Evolutionary conservation across 495 filamentous ascomycete genomes (phyloP).

Genomic region (Cudoniella acicularis): DNA sequence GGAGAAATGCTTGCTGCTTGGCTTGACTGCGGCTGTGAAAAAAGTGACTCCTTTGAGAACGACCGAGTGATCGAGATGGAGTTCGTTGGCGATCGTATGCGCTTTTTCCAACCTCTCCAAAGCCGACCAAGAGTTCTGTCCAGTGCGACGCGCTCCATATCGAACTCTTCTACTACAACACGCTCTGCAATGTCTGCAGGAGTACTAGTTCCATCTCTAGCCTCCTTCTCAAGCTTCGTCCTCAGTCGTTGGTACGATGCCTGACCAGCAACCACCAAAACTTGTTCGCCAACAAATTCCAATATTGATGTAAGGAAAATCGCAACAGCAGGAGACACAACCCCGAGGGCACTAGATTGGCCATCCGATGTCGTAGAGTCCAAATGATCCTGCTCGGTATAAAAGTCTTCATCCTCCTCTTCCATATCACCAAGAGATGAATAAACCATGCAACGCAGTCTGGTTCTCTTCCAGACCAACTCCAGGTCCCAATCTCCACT

Average conservation of each 20-base stretch:
- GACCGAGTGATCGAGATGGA: conserved; percentile 23
- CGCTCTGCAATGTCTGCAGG: conserved; percentile 49
- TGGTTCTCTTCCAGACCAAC: conserved; percentile 83
- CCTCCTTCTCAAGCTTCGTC: conserved; percentile 44
- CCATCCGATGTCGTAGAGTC: conserved; percentile 35
- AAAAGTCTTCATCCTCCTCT: conserved; percentile 91
- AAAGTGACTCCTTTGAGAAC: conserved; percentile 39
- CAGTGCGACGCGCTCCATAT: conserved; percentile 90
- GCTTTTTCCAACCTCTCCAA: conserved; percentile 96
- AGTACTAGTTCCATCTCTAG: conserved; percentile 41
- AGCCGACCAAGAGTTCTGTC: conserved; percentile 82
- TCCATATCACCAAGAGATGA: conserved; percentile 95
- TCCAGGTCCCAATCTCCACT: conserved; percentile 76
- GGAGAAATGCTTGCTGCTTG: conserved; percentile 38
- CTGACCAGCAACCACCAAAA: conserved; percentile 81
- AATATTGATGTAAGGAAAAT: conserved; percentile 95
- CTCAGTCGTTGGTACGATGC: conserved; percentile 73
- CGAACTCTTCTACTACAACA: conserved; percentile 79
- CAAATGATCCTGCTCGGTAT: conserved; percentile 67
- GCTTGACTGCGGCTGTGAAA: conserved; percentile 35
- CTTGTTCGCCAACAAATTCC: conserved; percentile 91
- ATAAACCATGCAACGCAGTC: conserved; percentile 96
- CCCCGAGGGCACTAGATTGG: conserved; percentile 48
- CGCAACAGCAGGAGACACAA: conserved; percentile 86
- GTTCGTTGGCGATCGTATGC: conserved; percentile 49